phyloP scores from a whole-genome alignment of 768 basidiomycete species.

The Pleurotus tuber-regium region DNA sequence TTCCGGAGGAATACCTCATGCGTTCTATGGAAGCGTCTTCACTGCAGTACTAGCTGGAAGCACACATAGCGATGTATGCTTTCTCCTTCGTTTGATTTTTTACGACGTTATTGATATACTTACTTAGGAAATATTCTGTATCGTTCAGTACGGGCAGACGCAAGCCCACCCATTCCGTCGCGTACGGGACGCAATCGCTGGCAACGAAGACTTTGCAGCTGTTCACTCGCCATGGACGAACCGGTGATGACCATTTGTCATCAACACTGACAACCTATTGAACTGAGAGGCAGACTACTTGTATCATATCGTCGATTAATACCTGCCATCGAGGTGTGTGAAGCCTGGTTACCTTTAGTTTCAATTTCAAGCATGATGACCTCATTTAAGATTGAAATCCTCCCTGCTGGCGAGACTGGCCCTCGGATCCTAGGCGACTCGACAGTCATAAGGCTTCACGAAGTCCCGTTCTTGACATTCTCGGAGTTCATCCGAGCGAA shows the following conservation, averaged over 20 bases:
- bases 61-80: slow-evolving; percentile 63
- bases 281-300: slow-evolving; percentile 51
- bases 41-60: slow-evolving; percentile 67
- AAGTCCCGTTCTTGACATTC: slow-evolving; percentile 77
- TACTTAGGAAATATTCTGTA: slow-evolving; percentile 76
- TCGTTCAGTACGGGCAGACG: slow-evolving; percentile 70
- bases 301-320: slow-evolving; percentile 73
- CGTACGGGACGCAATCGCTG: slow-evolving; percentile 71
- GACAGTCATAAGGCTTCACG: slow-evolving; percentile 66
- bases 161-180: slow-evolving; percentile 73
- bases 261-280: slow-evolving; percentile 12
- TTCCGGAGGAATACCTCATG: slow-evolving; percentile 63
- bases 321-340: slow-evolving; percentile 71
- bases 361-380: slow-evolving; percentile 8
- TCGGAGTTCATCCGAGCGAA: slow-evolving; percentile 87
- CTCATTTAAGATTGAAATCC: slow-evolving; percentile 67
- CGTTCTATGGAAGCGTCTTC: slow-evolving; percentile 76
- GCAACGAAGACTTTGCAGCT: slow-evolving; percentile 60
- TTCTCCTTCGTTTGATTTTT: not conserved
- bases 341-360: slow-evolving; percentile 12
- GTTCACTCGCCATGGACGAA: slow-evolving; percentile 86
- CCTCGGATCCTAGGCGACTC: slow-evolving; percentile 69
- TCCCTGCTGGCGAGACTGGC: slow-evolving; percentile 79
- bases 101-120: slow-evolving; percentile 12
- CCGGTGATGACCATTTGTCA: slow-evolving; percentile 43